Base-by-base conservation (phyloP, 2,329 filamentous ascomycete genomes). In the Xylariaceae sp. region DNA sequence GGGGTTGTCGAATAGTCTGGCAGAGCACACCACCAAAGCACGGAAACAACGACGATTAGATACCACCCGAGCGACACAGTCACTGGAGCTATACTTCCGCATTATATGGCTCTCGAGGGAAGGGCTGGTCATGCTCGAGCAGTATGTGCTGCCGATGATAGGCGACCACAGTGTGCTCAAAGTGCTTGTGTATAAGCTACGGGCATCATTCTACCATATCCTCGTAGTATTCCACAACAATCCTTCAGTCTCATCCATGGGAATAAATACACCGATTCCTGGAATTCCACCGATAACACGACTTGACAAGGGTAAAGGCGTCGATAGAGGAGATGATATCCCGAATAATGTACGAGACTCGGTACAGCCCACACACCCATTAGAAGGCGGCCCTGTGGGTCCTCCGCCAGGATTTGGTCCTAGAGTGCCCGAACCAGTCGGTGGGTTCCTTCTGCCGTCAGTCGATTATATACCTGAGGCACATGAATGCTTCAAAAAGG, bases 101-200 rank as follows among this genome's bases (percentile, higher is more conserved):
- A 96, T 99, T 58, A 81, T 97, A 63, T 99, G 92, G 91, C 86
- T 99, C 46, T 89, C 92, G 1, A 82, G 91, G 31, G 94, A 99
- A 71, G 94, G 94, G 1, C 75, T 96, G 2, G 81, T 90, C 31
- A 88, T 97, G 68, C 76, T 96, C 10, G 90, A 97, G 62, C 80
- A 85, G 64, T 94, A 92, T 66, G 84, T 99, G 42, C 74, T 97
- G 17, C 94, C 92, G 39, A 89, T 86, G 80, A 88, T 89, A 48
- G 84, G 78, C 58, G 86, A 82, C 62, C 89, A 84, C 70, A 83
- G 76, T 63, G 91, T 95, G 67, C 82, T 96, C 49, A 91, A 90
- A 63, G 91, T 97, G 40, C 78, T 99, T 55, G 86, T 89, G 17
- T 89, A 90, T 66, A 99, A 97, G 70, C 78, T 99, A 12, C 85